phyloP scores from a whole-genome alignment of 805 yeast species.

The Candida hispaniensis region DNA sequence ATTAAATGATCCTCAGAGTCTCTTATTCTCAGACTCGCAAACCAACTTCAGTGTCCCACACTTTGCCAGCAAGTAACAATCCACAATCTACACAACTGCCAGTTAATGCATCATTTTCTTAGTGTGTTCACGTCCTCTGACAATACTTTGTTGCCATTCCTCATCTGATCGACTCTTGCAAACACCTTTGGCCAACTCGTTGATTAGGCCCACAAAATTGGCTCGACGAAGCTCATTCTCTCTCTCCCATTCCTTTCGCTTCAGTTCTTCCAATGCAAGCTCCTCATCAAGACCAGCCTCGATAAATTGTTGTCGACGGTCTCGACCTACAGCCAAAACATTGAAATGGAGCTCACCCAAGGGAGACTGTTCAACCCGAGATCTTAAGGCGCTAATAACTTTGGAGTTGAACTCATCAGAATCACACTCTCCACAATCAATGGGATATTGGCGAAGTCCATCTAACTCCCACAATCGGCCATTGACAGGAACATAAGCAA shows the following conservation, averaged over 20 bases:
- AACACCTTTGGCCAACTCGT: slow-evolving; percentile 37
- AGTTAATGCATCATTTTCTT: slow-evolving; percentile 13
- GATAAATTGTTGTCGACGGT: slow-evolving; percentile 34
- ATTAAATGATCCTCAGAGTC: no score
- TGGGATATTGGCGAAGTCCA: slow-evolving; percentile 48
- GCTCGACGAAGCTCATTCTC: slow-evolving; percentile 47
- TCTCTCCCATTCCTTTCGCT: slow-evolving; percentile 42
- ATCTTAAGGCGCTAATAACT: slow-evolving; percentile 36
- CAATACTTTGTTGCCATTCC: slow-evolving; percentile 19
- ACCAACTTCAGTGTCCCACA: no score
- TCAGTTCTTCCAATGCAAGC: slow-evolving; percentile 34
- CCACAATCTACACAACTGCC: no score
- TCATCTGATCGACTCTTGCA: slow-evolving; percentile 23
- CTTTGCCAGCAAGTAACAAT: no score
- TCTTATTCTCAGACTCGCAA: no score
- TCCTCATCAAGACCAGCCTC: slow-evolving; percentile 33
- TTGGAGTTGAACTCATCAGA: slow-evolving; percentile 34
- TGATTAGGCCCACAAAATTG: slow-evolving; percentile 43
- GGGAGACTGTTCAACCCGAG: slow-evolving; percentile 39
- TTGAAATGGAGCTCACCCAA: slow-evolving; percentile 46
- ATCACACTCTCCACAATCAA: slow-evolving; percentile 39
- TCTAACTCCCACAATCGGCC: slow-evolving; percentile 49
- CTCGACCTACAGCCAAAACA: slow-evolving; percentile 42
- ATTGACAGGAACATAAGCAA: slow-evolving; percentile 41
- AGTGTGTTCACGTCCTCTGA: slow-evolving; percentile 10